phyloP scores from a whole-genome alignment of 2,329 filamentous ascomycete genomes.

The Cladosporium austrohemisphaericum region DNA sequence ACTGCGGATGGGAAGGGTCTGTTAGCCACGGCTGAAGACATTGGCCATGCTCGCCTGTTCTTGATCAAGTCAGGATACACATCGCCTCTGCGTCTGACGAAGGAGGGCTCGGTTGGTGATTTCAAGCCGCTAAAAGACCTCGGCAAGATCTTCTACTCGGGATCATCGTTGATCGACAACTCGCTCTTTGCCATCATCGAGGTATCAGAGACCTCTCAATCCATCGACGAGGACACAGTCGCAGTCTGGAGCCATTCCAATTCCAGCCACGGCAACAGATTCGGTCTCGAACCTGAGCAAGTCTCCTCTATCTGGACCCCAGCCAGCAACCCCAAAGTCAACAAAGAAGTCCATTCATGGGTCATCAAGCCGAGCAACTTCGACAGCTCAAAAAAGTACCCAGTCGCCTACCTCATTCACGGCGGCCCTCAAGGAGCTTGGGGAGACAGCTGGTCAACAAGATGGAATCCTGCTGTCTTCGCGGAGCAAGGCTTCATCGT shows the following conservation, averaged over 20 bases:
- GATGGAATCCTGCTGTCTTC: slow-evolving; percentile 30
- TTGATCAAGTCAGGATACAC: slow-evolving; percentile 35
- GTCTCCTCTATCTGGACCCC: slow-evolving; percentile 66
- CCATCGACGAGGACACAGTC: slow-evolving; percentile 31
- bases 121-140: slow-evolving; percentile 37
- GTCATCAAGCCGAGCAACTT: slow-evolving; percentile 28
- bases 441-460: slow-evolving; percentile 26
- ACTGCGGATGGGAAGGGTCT: slow-evolving; percentile 56
- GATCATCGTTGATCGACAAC: slow-evolving; percentile 68
- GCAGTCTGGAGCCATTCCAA: slow-evolving; percentile 47
- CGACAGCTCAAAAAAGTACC: slow-evolving; percentile 27
- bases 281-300: slow-evolving; percentile 62
- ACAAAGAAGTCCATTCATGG: slow-evolving; percentile 65
- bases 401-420: slow-evolving; percentile 32
- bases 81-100: slow-evolving; percentile 40
- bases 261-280: slow-evolving; percentile 61
- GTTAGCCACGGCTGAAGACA: slow-evolving; percentile 70
- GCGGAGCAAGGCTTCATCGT: slow-evolving; percentile 33
- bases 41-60: slow-evolving; percentile 61
- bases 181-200: slow-evolving; percentile 64
- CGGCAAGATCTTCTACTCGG: slow-evolving; percentile 59
- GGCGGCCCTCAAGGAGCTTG: slow-evolving; percentile 30
- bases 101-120: slow-evolving; percentile 53
- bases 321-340: slow-evolving; percentile 50
- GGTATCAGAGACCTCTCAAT: slow-evolving; percentile 49